Conservation (phyloP, 352 stramenopile genomes). For the Phytophthora ohioensis region DNA sequence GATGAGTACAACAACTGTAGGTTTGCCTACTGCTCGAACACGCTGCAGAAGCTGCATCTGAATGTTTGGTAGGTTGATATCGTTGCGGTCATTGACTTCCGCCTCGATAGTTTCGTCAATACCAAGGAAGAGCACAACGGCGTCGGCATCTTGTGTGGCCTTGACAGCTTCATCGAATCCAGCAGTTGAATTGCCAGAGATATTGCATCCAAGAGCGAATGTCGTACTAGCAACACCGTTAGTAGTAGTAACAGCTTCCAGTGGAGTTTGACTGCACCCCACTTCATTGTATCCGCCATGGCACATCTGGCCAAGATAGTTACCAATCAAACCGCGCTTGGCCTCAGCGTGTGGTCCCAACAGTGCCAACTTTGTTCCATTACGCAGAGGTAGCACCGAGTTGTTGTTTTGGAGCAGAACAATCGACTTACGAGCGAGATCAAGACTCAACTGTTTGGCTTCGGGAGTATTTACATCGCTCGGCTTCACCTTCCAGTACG, state of each 20-base stretch:
- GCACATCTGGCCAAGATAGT: constrained; percentile 7
- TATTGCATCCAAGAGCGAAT: constrained; percentile 1
- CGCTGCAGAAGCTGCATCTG: constrained; percentile 5
- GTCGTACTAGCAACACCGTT: neutral
- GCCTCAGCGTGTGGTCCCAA: neutral
- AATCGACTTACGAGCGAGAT: constrained; percentile 4
- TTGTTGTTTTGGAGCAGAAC: constrained; percentile 5
- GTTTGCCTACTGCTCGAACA: constrained; percentile 1
- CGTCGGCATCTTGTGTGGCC: neutral
- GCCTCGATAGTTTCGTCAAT: neutral
- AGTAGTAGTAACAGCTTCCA: neutral
- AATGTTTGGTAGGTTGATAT: constrained; percentile 5
- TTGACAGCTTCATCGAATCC: constrained; percentile 7
- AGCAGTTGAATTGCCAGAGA: constrained; percentile 6
- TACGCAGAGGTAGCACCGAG: neutral
- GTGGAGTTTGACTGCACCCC: constrained; percentile 1
- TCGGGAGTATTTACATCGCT: neutral
- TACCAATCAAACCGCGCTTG: neutral
- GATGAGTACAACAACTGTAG: constrained; percentile 1
- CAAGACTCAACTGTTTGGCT: constrained; percentile 1
- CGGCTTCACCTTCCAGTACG: constrained; percentile 1
- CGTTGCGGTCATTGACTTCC: neutral
- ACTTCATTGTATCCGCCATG: constrained; percentile 9
- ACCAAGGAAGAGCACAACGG: constrained; percentile 1
- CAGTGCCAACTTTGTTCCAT: neutral